Evolutionary conservation across 345 rosid genomes (phyloP), one percentile per base, ranked within the genome.

Genomic region (Lepidium africanum): DNA sequence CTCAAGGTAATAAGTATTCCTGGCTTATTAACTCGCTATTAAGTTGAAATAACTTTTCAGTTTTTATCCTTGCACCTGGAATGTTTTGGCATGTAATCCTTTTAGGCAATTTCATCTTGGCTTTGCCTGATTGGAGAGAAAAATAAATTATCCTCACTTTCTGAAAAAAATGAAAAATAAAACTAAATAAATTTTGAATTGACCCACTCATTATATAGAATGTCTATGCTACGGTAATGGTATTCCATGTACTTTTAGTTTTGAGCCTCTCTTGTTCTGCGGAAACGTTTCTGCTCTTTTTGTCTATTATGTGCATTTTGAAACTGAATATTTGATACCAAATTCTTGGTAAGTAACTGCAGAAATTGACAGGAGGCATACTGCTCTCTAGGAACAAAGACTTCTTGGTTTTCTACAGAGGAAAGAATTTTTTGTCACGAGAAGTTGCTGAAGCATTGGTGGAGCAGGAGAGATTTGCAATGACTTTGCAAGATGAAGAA

Each of bases 391-490:
- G 98, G 83, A 90, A 84, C 84, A 93, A 90, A 82, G 94, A 93
- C 77, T 93, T 80, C 71, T 81, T 93, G 86, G 96, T 93, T 66
- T 93, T 90, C 84, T 93, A 93, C 56, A 81, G 98, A 72, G 98
- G 98, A 52, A 93, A 90, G 71, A 77, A 83, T 56, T 93, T 93
- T 76, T 79, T 93, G 82, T 79, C 97, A 30, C 72, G 83, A 57
- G 90, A 85, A 55, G 89, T 93, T 38, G 81, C 92, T 40, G 85
- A 82, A 63, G 92, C 78, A 74, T 68, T 93, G 77, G 50, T 86
- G 67, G 89, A 90, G 79, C 85, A 85, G 75, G 96, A 88, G 78
- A 84, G 81, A 52, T 63, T 88, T 70, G 94, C 82, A 40, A 84
- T 63, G 65, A 80, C 81, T 46, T 77, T 88, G 55, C 97, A 90